Percentiles rank a stretch among this genome's conserved stretches.
Conservation (phyloP, 139 green algal species). For the Marvania coccoides region DNA sequence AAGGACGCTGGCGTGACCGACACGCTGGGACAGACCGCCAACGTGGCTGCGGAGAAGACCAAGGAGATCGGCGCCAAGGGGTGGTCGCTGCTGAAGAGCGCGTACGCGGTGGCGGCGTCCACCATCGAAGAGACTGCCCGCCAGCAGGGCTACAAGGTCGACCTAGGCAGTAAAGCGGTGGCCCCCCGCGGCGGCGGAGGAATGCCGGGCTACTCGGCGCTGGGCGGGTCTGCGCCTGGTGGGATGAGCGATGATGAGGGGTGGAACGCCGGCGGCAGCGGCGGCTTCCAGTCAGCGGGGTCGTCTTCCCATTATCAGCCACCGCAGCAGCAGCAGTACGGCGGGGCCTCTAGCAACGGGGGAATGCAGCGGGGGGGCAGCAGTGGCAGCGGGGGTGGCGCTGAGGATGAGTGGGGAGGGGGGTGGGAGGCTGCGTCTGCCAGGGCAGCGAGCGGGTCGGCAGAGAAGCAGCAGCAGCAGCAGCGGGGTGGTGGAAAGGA, state of each 20-base stretch:
- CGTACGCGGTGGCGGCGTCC: constrained; percentile 30
- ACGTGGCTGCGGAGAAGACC: constrained; percentile 31
- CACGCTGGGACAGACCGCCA: constrained; percentile 6
- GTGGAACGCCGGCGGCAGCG: too few species aligned
- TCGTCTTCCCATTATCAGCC: too few species aligned
- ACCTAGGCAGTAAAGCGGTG: constrained; percentile 30
- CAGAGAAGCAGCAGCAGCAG: background rate
- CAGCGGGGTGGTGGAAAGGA: background rate
- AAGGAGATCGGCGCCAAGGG: constrained; percentile 37
- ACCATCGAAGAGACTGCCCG: constrained; percentile 32
- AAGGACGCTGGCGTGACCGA: constrained; percentile 7
- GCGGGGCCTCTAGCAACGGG: too few species aligned
- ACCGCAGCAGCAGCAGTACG: too few species aligned
- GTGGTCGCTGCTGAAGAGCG: constrained; percentile 39
- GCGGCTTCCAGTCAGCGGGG: too few species aligned
- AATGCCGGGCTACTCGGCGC: too few species aligned
- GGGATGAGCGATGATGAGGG: too few species aligned
- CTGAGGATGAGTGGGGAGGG: background rate
- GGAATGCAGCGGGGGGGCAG: too few species aligned
- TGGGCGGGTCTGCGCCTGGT: too few species aligned
- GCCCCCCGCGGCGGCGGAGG: background rate
- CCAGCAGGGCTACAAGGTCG: constrained; percentile 40
- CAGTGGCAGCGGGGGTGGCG: background rate
- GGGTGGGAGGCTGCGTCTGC: background rate
- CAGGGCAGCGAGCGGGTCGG: background rate